Base-by-base conservation (phyloP, 225 moss, liverwort and hornwort species). In the Bryum argenteum region DNA sequence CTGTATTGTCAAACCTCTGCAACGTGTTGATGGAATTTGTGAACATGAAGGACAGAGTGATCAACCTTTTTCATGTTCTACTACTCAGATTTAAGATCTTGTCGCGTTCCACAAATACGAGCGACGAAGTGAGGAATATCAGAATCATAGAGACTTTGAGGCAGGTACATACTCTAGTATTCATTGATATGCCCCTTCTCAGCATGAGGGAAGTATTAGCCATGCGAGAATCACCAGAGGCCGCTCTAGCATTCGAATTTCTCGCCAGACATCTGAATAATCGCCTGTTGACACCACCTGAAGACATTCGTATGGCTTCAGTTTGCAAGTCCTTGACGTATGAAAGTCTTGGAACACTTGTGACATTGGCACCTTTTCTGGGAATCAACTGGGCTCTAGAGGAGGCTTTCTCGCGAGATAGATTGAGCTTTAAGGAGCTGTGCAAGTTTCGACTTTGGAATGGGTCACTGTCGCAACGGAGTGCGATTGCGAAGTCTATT, bases 351-450 rank as follows among this genome's bases (percentile, higher is more conserved):
- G 88, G 79, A 3, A 69, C 8, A 42, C 56, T 84, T 16, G 79
- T 85, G 8, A 55, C 77, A 17, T 39, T 84, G 56, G 59, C 75
- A 43, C 84, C 75, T 69, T 62, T 66, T 24, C 41, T 88, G 11
- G 81, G 82, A 54, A 65, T 47, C 23, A 77, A 84, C 11, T 88
- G 88, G 84, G 79, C 61, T 21, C 6, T 14, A 41, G 79, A 69
- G 26, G 75, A 69, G 20, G 16, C 65, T 28, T 71, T 48, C 48
- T 8, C 0, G 17, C 16, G 6, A 17, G 17, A 6, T 7, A 16
- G 6, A 6, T 2, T 16, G 17, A 14, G 17, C 8, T 0, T 17
- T 2, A 2, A 16, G 48, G 17, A 3, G 1, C 17, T 6, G 17
- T 17, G 16, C 48, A 17, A 48, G 17, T 40, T 41, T 16, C 0